Conservation (phyloP, 2,329 filamentous ascomycete genomes). For the Talaromyces sp. region DNA sequence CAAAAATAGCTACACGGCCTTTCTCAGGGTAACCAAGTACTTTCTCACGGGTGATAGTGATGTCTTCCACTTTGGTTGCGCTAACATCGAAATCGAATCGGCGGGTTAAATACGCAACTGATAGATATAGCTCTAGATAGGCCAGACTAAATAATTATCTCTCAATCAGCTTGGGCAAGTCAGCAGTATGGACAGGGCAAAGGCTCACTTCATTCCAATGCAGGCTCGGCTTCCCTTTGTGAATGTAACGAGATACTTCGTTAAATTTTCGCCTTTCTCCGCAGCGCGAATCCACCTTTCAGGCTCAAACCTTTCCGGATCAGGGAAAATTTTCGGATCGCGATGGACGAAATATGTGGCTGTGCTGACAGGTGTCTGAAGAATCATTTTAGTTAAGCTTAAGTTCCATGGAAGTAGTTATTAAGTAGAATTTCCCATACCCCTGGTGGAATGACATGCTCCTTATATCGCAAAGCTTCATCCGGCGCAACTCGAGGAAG, state of each 20-base stretch:
- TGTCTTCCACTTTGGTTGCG: conserved; percentile 28
- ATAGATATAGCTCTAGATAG: conserved; percentile 28
- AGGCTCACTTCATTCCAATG: conserved; percentile 38
- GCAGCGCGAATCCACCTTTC: conserved; percentile 33
- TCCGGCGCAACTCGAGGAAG: conserved; percentile 24
- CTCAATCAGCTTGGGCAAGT: neutral
- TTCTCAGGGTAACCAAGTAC: conserved; percentile 8
- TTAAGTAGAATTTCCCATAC: neutral
- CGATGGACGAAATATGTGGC: conserved; percentile 30
- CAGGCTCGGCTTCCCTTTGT: conserved; percentile 42
- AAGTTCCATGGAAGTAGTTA: neutral
- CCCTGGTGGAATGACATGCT: conserved; percentile 26
- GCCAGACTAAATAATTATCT: conserved; percentile 22
- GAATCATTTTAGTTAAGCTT: neutral
- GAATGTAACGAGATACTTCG: conserved; percentile 36
- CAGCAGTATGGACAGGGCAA: neutral
- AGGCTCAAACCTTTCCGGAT: conserved; percentile 30
- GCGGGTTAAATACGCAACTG: conserved; percentile 24
- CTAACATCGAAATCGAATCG: conserved; percentile 26
- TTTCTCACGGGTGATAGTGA: conserved; percentile 13
- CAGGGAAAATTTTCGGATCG: conserved; percentile 32
- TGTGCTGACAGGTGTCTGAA: conserved; percentile 33
- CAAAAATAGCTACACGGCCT: conserved; percentile 6
- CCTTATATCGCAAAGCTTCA: conserved; percentile 24
- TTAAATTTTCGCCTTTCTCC: conserved; percentile 26